These are phyloP conservation scores for Populus tomentosa DNA, from an alignment of 441 rosid genomes.

Conservation along the genomic window DNA sequence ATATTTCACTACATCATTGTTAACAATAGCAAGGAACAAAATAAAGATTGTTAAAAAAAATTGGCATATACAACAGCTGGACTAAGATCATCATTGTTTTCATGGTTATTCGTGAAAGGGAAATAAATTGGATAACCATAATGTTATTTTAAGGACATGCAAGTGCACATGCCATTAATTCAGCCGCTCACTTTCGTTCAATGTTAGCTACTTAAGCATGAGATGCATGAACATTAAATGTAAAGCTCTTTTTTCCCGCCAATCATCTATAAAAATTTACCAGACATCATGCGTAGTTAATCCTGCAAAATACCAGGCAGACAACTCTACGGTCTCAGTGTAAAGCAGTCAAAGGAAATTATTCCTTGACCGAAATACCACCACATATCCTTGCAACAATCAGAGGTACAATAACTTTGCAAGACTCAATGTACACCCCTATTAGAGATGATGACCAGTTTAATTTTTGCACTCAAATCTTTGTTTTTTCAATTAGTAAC, in stretches of 20 bases:
- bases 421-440: too few relatives aligned
- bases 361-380: neutral
- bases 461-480: neutral
- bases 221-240: neutral
- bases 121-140: neutral
- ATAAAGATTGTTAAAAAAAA: neutral
- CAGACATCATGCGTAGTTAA: neutral
- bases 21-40: neutral
- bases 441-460: neutral
- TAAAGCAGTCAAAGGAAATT: neutral
- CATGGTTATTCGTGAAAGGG: neutral
- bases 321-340: neutral
- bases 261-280: neutral
- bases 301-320: neutral
- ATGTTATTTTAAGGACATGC: neutral
- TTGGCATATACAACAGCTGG: neutral
- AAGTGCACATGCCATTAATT: too few relatives aligned
- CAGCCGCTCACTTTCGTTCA: neutral
- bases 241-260: neutral
- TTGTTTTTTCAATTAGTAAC: neutral
- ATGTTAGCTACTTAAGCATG: neutral
- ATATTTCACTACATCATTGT: neutral
- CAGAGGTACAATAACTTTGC: too few relatives aligned
- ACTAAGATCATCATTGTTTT: neutral
- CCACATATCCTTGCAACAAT: neutral